Conservation (phyloP, 2,329 filamentous ascomycete species). For the Phyllosticta citrichinensis region DNA sequence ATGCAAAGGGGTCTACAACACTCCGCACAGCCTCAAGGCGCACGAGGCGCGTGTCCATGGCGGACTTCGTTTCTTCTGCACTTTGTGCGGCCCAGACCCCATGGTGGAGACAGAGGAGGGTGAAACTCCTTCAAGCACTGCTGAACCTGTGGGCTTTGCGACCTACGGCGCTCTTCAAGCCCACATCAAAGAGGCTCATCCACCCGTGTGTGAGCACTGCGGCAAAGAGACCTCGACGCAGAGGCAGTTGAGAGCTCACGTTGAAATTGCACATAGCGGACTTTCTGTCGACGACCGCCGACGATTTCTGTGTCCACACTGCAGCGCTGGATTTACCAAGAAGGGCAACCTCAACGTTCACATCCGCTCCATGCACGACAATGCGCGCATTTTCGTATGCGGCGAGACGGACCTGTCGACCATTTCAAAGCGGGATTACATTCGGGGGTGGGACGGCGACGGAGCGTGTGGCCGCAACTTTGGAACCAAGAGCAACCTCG, state of each 20-base stretch:
- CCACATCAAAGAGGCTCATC: slow-evolving; percentile 65
- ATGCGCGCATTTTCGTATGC: slow-evolving; percentile 66
- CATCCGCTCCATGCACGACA: slow-evolving; percentile 65
- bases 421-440: slow-evolving; percentile 35
- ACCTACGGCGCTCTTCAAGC: slow-evolving; percentile 61
- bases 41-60: slow-evolving; percentile 65
- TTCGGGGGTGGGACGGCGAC: slow-evolving; percentile 54
- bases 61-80: slow-evolving; percentile 63
- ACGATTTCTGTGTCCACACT: slow-evolving; percentile 59
- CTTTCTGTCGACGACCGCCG: slow-evolving; percentile 43
- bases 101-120: slow-evolving; percentile 25
- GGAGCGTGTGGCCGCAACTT: slow-evolving; percentile 68
- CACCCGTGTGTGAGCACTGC: slow-evolving; percentile 64
- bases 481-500: slow-evolving; percentile 64
- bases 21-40: slow-evolving; percentile 56
- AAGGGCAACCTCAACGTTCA: slow-evolving; percentile 76
- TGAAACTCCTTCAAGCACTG: slow-evolving; percentile 10
- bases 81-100: slow-evolving; percentile 49
- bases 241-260: slow-evolving; percentile 49
- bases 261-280: slow-evolving; percentile 60
- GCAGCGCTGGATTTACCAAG: slow-evolving; percentile 69
- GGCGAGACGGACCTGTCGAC: slow-evolving; percentile 53
- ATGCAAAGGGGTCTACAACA: slow-evolving; percentile 65
- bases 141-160: slow-evolving; percentile 44
- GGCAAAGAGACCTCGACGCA: slow-evolving; percentile 53